These are phyloP conservation scores for Eucalyptus victrix DNA, from an alignment of 345 rosid species.

Conservation along the genomic window DNA sequence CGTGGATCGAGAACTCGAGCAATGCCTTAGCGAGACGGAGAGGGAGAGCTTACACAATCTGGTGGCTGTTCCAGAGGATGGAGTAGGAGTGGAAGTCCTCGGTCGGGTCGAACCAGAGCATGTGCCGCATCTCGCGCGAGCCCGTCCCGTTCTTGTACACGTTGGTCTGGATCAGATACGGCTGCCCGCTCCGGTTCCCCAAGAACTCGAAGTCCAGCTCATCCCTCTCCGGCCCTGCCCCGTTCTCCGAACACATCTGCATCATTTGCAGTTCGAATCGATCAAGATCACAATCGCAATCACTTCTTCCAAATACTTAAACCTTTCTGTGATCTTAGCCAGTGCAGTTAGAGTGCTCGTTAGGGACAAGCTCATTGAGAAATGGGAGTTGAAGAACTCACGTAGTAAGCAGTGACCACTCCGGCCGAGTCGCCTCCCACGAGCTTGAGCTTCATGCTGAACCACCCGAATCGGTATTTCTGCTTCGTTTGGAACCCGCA, in stretches of 20 bases:
- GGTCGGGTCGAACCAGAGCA: slow-evolving; percentile 96
- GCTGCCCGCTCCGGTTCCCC: slow-evolving; percentile 87
- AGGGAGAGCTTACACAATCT: slow-evolving; percentile 44
- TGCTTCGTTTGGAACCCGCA: slow-evolving; percentile 96
- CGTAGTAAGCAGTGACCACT: slow-evolving; percentile 94
- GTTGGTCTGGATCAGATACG: slow-evolving; percentile 84
- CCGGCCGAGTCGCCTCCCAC: slow-evolving; percentile 98
- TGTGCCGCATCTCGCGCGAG: slow-evolving; percentile 81
- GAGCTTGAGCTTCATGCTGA: slow-evolving; percentile 91
- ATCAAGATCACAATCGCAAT: not conserved
- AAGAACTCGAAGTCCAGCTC: slow-evolving; percentile 93
- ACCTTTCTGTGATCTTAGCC: not conserved
- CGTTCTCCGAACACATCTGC: slow-evolving; percentile 94
- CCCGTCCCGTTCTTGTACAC: slow-evolving; percentile 91
- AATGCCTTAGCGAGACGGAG: not conserved
- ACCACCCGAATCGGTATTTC: slow-evolving; percentile 93
- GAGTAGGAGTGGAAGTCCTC: slow-evolving; percentile 73
- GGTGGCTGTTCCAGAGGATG: slow-evolving; percentile 71
- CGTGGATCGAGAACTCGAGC: not conserved
- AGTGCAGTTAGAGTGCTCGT: not conserved
- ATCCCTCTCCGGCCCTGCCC: slow-evolving; percentile 92
- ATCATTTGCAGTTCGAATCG: not conserved
- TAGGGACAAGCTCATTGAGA: not conserved
- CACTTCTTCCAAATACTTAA: not conserved
- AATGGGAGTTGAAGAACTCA: not conserved